Percentiles rank a stretch among this genome's conserved stretches.
Conservation (phyloP, 768 basidiomycete species). For the Pisolithus orientalis region DNA sequence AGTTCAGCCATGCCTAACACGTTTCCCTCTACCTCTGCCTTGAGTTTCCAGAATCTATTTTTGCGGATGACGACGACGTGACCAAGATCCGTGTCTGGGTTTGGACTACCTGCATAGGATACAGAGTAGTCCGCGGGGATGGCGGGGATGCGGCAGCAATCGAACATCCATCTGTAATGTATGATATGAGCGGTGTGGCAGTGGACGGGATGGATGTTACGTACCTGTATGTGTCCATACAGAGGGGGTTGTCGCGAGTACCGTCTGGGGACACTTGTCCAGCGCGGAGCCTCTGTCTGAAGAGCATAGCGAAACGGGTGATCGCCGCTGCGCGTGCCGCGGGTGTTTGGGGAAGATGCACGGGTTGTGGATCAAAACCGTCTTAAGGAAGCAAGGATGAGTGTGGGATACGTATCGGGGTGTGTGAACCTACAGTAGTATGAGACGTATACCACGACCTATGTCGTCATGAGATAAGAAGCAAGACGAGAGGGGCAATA, state of each 20-base stretch:
- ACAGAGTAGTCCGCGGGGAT: constrained; percentile 69
- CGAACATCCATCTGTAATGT: constrained; percentile 78
- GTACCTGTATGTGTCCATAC: constrained; percentile 85
- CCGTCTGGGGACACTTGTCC: constrained; percentile 61
- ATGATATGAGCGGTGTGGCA: not conserved
- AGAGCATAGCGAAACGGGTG: constrained; percentile 66
- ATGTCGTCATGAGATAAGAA: constrained; percentile 11
- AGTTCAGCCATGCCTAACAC: constrained; percentile 63
- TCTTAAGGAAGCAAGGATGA: constrained; percentile 36
- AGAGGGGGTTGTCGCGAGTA: constrained; percentile 63
- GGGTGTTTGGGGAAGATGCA: constrained; percentile 50
- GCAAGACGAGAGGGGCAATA: not conserved
- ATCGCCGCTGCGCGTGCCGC: constrained; percentile 67
- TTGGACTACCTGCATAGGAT: constrained; percentile 49
- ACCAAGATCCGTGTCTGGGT: constrained; percentile 43
- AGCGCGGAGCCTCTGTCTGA: constrained; percentile 60
- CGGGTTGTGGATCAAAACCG: constrained; percentile 67
- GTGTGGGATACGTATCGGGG: not conserved
- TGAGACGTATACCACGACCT: constrained; percentile 88
- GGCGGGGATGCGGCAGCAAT: constrained; percentile 79
- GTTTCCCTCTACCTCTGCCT: constrained; percentile 46
- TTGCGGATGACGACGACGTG: constrained; percentile 85
- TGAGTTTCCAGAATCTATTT: constrained; percentile 79
- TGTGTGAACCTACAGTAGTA: constrained; percentile 69
- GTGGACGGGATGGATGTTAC: constrained; percentile 1